Percentiles rank a stretch among this genome's conserved stretches.
Evolutionary conservation across 768 basidiomycete genomes (phyloP).

Genomic region (Chalciporus piperatus): DNA sequence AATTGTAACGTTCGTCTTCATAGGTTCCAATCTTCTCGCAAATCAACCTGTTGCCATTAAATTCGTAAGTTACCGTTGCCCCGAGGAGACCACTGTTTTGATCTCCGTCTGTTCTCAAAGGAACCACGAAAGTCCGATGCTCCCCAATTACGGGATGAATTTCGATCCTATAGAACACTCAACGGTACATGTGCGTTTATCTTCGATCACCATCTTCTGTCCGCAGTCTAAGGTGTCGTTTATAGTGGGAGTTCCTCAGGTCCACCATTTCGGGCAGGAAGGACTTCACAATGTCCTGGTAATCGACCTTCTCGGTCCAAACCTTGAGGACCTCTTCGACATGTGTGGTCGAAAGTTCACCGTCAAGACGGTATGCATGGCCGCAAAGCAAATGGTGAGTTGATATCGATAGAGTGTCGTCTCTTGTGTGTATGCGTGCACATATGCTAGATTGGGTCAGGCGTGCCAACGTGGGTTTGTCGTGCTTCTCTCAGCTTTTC

Average conservation of each 20-base stretch:
- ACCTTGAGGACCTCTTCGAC: conserved; percentile 96
- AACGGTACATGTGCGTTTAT: conserved; percentile 75
- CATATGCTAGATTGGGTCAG: not conserved
- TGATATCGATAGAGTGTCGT: not conserved
- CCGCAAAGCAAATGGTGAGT: conserved; percentile 96
- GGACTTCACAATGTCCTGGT: conserved; percentile 95
- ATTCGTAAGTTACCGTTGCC: conserved; percentile 61
- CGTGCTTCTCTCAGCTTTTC: conserved; percentile 1
- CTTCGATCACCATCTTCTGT: conserved; percentile 4
- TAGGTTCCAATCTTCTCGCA: conserved; percentile 84
- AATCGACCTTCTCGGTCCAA: conserved; percentile 95
- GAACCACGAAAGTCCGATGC: conserved; percentile 97
- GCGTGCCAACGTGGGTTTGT: not conserved
- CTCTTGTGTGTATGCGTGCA: conserved; percentile 1
- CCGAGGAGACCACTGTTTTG: conserved; percentile 10
- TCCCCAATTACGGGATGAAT: conserved; percentile 95
- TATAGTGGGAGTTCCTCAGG: conserved; percentile 93
- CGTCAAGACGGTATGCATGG: conserved; percentile 98
- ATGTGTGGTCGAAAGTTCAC: conserved; percentile 98
- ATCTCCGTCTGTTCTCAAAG: conserved; percentile 38
- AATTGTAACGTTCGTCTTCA: conserved; percentile 15
- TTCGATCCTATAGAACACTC: conserved; percentile 93
- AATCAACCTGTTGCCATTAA: conserved; percentile 93
- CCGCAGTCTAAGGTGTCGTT: conserved; percentile 11
- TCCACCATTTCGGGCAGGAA: conserved; percentile 98